Base-by-base conservation (phyloP, 2,329 filamentous ascomycete species). In the Penicillium glabrum region DNA sequence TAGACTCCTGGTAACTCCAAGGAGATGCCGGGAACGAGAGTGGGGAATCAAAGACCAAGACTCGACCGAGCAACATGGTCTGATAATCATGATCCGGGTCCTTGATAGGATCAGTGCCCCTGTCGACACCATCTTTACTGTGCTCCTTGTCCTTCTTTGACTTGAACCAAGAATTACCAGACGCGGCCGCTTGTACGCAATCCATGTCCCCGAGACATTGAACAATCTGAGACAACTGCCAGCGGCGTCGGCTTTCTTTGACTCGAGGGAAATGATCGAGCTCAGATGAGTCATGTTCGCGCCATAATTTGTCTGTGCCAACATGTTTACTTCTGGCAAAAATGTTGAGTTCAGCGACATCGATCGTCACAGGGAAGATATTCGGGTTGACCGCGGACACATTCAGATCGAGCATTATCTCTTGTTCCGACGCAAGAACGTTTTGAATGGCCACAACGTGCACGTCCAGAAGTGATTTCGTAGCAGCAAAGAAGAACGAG, bases 321-420 rank as follows among this genome's bases (percentile, higher is more conserved):
- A 93, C 89, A 70, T 93, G 90, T 58, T 90, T 91, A 58, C 92
- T 97, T 75, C 96, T 96, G 29, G 95, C 95, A 74, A 98, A 98
- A 31, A 99, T 84, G 68, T 96, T 92, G 56, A 98, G 82, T 71
- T 98, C 92, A 69, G 96, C 89, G 46, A 93, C 87, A 61, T 90
- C 87, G 37, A 99, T 86, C 2, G 89, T 89, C 43, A 99, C 89
- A 2, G 91, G 87, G 39, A 98, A 89, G 41, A 97, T 87, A 66
- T 98, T 99, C 1, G 93, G 93, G 71, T 99, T 99, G 66, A 93
- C 82, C 0, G 93, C 95, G 64, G 86, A 86, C 58, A 99, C 91
- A 21, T 90, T 86, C 48, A 99, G 78, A 73, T 99, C 93, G 67
- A 98, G 84, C 86, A 99, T 96, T 43, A 99, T 83, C 72, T 98